Evolutionary conservation across 331 rosid genomes (phyloP), one percentile per base, ranked within the genome.

Genomic region (Phaseolus coccineus): DNA sequence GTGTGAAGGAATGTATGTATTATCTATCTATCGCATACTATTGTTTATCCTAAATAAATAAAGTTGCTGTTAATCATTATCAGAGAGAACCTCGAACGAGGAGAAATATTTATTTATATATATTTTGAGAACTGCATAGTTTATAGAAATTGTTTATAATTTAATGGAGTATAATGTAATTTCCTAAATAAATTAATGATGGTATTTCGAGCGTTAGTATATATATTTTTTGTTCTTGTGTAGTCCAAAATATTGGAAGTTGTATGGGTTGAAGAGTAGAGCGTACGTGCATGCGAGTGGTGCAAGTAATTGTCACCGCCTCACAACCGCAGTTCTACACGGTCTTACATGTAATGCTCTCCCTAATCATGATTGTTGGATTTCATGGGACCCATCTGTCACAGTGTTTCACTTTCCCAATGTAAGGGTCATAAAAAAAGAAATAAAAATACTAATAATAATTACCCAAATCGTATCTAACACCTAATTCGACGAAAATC

Each of bases 351-450:
- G 77, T 73, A 67, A 51, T 83, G 87, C 82, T 69, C 78, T 76
- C 57, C 37, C 76, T 84, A 73, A 89, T 90, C 89, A 89, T 89
- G 90, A 81, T 89, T 81, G 87, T 94, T 86, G 94, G 97, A 95
- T 92, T 91, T 87, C 82, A 87, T 85, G 96, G 97, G 98, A 64
- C 97, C 93, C 83, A 2, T 15, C 22, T 69, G 27, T 30, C 74
- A 40, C 75, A 28, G 82, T 52, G 67, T 82, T 82, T 79, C 85
- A 28, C 85, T 87, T 89, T 88, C 87, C 93, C 91, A 84, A 92
- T 80, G 91, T 72, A 66, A 35, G 39, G 12, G 58, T 35, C 31
- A 15, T 40, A n/a, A 14, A 56, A 58, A 31, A 27, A 52, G 1
- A 61, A 55, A 47, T 3, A 67, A 28, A 55, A 50, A 63, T 44